Evolutionary conservation across 1,139 yeast species (phyloP), one percentile per base, ranked within the genome.

Genomic region (Hyphopichia pseudoburtonii): DNA sequence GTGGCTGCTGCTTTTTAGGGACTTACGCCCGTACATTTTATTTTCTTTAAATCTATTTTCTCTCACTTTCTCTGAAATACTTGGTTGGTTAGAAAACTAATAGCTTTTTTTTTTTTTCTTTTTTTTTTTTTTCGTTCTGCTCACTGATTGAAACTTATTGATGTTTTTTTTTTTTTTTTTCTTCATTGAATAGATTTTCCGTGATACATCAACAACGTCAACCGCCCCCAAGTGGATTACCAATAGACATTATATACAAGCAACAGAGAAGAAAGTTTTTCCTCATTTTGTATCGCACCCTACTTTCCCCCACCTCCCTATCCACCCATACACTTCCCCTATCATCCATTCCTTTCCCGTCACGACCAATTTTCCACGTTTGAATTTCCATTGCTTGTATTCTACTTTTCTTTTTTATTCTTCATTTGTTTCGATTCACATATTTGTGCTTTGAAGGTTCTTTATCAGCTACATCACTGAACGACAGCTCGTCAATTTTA

Each of bases 1-100:
- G n/a, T n/a, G n/a, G n/a, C n/a, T n/a, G n/a, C n/a, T n/a, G n/a
- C n/a, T n/a, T n/a, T n/a, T n/a, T n/a, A n/a, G n/a, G n/a, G n/a
- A n/a, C n/a, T n/a, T n/a, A n/a, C n/a, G n/a, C n/a, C n/a, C n/a
- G n/a, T n/a, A n/a, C n/a, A n/a, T n/a, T n/a, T n/a, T n/a, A n/a
- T n/a, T n/a, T n/a, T n/a, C n/a, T n/a, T n/a, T n/a, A n/a, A n/a
- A n/a, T n/a, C n/a, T n/a, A n/a, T n/a, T n/a, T n/a, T n/a, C n/a
- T n/a, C n/a, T n/a, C n/a, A n/a, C n/a, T n/a, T n/a, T n/a, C n/a
- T n/a, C n/a, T n/a, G n/a, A n/a, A n/a, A n/a, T n/a, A n/a, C n/a
- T n/a, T n/a, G n/a, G n/a, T n/a, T n/a, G n/a, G n/a, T 21, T 33
- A 33, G 31, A 18, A 28, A 12, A 16, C 24, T 34, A 7, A 21